A percentile compares a stretch with the other conserved stretches of the same genome.
Conservation (phyloP, 2,329 filamentous ascomycete species). For the Fusarium virguliforme region DNA sequence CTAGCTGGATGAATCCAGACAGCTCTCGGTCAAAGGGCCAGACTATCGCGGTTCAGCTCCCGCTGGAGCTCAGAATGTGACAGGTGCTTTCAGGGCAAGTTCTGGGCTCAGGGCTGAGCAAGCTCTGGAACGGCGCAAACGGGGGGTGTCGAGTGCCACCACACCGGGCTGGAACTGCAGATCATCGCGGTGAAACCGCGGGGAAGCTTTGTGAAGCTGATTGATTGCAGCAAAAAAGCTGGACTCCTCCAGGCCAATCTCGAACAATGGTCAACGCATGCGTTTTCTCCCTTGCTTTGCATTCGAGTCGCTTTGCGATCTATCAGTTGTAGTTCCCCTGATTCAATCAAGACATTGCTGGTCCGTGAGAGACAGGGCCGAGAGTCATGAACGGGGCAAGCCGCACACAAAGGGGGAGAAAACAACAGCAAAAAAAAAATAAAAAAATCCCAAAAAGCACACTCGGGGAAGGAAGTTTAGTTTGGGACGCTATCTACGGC, state of each 20-base stretch:
- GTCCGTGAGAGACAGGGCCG: slow-evolving; percentile 11
- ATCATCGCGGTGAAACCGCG: slow-evolving; percentile 39
- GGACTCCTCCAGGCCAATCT: slow-evolving; percentile 19
- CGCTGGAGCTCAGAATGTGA: slow-evolving; percentile 21
- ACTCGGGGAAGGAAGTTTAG: not conserved
- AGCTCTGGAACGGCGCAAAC: slow-evolving; percentile 21
- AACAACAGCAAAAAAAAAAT: slow-evolving; percentile 6
- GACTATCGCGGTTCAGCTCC: slow-evolving; percentile 16
- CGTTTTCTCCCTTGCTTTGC: slow-evolving; percentile 17
- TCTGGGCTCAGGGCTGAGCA: slow-evolving; percentile 30
- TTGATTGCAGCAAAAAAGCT: slow-evolving; percentile 25
- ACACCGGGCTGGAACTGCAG: slow-evolving; percentile 32
- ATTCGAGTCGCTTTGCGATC: slow-evolving; percentile 24
- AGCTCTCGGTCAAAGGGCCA: slow-evolving; percentile 22
- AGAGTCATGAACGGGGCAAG: not conserved
- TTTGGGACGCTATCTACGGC: slow-evolving; percentile 2
- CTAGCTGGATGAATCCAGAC: slow-evolving; percentile 30
- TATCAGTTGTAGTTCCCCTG: slow-evolving; percentile 30
- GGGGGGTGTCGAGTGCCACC: slow-evolving; percentile 7
- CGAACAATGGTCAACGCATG: slow-evolving; percentile 8
- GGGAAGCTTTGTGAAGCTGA: slow-evolving; percentile 27
- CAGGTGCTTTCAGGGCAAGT: slow-evolving; percentile 26
- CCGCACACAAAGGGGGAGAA: slow-evolving; percentile 8
- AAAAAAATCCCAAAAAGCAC: not conserved
- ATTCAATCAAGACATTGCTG: slow-evolving; percentile 18